Evolutionary conservation across 805 yeast species (phyloP).

Genomic region (Pichia scutulata): DNA sequence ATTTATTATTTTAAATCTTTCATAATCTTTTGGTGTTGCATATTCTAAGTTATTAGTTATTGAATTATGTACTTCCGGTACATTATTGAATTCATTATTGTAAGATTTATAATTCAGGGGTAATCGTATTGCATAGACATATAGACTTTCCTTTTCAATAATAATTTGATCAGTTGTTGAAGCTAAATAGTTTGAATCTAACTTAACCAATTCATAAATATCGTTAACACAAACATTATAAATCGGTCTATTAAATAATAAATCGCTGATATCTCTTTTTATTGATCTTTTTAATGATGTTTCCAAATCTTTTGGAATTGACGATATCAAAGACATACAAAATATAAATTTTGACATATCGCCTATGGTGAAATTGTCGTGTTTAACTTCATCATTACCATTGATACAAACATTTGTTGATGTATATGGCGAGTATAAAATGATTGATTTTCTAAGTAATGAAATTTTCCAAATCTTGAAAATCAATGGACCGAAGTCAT

Average conservation of each 20-base stretch:
- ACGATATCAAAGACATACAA: constrained; percentile 50
- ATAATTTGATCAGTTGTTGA: constrained; percentile 62
- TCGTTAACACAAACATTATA: constrained; percentile 61
- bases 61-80: constrained; percentile 17
- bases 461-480: constrained; percentile 60
- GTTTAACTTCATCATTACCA: constrained; percentile 5
- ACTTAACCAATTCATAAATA: constrained; percentile 28
- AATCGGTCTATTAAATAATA: constrained; percentile 39
- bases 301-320: constrained; percentile 50
- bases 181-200: constrained; percentile 41
- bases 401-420: constrained; percentile 15
- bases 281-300: constrained; percentile 22
- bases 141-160: constrained; percentile 42
- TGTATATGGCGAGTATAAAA: constrained; percentile 33
- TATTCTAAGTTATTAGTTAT: constrained; percentile 7
- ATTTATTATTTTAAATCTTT: constrained; percentile 27
- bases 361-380: constrained; percentile 21
- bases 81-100: constrained; percentile 9
- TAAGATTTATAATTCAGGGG: constrained; percentile 8
- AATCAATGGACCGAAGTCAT: constrained; percentile 54
- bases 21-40: constrained; percentile 33
- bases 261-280: constrained; percentile 12
- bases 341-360: constrained; percentile 45
- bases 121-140: constrained; percentile 36
- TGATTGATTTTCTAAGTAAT: constrained; percentile 47